Conservation (phyloP, 306 rosid species). For the Acacia melanoxylon region DNA sequence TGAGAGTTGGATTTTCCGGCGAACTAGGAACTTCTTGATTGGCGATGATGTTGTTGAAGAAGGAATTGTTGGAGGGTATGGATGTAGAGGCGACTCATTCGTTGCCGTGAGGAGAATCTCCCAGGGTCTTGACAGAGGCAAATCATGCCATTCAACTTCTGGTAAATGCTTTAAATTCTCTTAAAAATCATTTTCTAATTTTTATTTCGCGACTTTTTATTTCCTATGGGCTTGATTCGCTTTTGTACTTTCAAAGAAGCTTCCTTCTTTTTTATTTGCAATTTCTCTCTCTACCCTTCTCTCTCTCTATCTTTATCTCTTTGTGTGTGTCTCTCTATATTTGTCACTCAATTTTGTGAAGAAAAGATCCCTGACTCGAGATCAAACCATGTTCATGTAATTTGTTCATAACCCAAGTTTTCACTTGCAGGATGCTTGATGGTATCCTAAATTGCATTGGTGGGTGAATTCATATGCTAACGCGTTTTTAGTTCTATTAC, state of each 20-base stretch:
- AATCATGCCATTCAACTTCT: conserved; percentile 66
- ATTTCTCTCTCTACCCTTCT: neutral
- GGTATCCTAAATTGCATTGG: conserved; percentile 55
- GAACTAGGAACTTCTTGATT: neutral
- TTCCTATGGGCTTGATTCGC: neutral
- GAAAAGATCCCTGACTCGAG: conserved; percentile 47
- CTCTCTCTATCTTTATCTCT: neutral
- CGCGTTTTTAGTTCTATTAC: neutral
- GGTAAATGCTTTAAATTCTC: conserved; percentile 39
- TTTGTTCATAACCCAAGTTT: conserved; percentile 30
- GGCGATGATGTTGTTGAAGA: conserved; percentile 29
- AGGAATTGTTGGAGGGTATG: conserved; percentile 39
- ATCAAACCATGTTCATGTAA: conserved; percentile 30
- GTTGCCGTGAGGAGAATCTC: conserved; percentile 81
- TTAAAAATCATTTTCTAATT: neutral
- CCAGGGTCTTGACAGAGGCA: conserved; percentile 70
- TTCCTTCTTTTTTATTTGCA: neutral
- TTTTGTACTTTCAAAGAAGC: neutral
- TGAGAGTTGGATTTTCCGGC: conserved; percentile 19
- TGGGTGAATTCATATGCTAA: conserved; percentile 31
- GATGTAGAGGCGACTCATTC: conserved; percentile 75
- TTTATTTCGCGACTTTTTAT: conserved; percentile 5
- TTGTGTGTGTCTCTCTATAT: neutral
- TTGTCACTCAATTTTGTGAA: conserved; percentile 2
- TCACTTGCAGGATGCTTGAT: conserved; percentile 42